Evolutionary conservation across 1,139 yeast genomes (phyloP), one percentile per base, ranked within the genome.

Genomic region (Kurtzmaniella quercitrusa): DNA sequence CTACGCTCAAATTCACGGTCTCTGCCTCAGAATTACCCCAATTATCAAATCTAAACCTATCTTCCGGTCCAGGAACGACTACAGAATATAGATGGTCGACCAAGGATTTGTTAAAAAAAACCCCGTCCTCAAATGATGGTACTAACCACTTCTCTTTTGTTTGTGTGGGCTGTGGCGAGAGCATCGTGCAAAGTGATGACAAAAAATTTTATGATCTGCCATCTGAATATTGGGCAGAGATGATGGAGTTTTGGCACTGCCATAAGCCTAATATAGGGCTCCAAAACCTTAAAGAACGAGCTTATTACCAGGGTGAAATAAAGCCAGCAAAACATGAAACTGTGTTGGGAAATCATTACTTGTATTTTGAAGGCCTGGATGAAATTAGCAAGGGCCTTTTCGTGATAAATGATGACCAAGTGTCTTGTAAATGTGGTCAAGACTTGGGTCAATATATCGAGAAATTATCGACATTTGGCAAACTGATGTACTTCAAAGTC

Each of bases 231-330:
- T 93, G 98, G 98, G 80, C 86, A 11, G 98, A 93, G 57, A 70
- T 93, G 76, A 86, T 93, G 96, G 98, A 93, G 47, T 86, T 85
- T 50, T 93, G 98, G 98, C 98, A 93, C 60, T 93, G 98, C 57
- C 98, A 93, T 59, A 89, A 89, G 57, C 98, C 98, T 0, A 68
- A 69, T 18, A 60, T 65, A 33, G 57, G 63, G 18, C 20, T 37
- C 8, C 17, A 33, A 7, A 37, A 22, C 15, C 30, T 26, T 22
- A 34, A 40, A 20, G 45, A 57, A 30, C 5, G 23, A 19, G 22
- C 42, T 7, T 38, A 57, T 39, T 69, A 68, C 50, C 51, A 58
- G 33, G 67, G 68, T 14, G 57, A 63, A 2, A 60, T 86, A 42
- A 63, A 57, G 14, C 88, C 94, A 0, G 55, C 59, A 2, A 48